A percentile compares a stretch with the other conserved stretches of the same genome.
phyloP scores from a whole-genome alignment of 2,329 filamentous ascomycete species.

The Alternaria arborescens region DNA sequence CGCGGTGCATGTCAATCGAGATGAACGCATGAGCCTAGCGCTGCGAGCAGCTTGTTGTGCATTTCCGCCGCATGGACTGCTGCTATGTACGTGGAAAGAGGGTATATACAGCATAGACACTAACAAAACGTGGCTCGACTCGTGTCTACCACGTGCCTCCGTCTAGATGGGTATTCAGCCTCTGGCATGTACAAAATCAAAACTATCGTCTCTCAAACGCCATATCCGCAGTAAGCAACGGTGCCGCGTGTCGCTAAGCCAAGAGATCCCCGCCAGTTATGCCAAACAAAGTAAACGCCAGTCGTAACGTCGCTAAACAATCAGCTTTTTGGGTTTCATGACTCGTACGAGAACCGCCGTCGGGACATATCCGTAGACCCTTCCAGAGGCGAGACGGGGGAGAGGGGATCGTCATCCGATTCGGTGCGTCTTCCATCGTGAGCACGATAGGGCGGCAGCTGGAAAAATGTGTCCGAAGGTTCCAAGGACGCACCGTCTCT shows the following conservation, averaged over 20 bases:
- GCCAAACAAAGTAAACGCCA: conserved; percentile 21
- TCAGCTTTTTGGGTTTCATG: conserved; percentile 37
- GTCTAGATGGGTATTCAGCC: conserved; percentile 25
- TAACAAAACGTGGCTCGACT: conserved; percentile 12
- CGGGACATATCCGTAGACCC: conserved; percentile 38
- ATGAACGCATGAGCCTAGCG: background rate
- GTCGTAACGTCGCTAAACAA: conserved; percentile 16
- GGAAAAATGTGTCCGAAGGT: conserved; percentile 42
- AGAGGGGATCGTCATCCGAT: conserved; percentile 42
- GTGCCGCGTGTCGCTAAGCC: conserved; percentile 1
- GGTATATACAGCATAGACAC: conserved; percentile 17
- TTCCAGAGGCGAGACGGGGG: conserved; percentile 48
- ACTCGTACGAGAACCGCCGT: conserved; percentile 52
- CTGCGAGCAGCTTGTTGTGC: conserved; percentile 1
- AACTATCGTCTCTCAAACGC: conserved; percentile 27
- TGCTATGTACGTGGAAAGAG: conserved; percentile 11
- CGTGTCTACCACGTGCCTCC: conserved; percentile 14
- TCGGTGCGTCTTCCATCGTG: conserved; percentile 34
- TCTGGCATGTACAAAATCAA: conserved; percentile 13
- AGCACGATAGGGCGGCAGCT: conserved; percentile 33
- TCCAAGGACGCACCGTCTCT: conserved; percentile 45
- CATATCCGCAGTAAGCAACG: conserved; percentile 8
- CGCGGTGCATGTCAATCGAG: background rate
- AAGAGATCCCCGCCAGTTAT: conserved; percentile 6
- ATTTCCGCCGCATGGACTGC: conserved; percentile 9